phyloP scores from a whole-genome alignment of 768 basidiomycete species.

The Tricholoma flavovirens region DNA sequence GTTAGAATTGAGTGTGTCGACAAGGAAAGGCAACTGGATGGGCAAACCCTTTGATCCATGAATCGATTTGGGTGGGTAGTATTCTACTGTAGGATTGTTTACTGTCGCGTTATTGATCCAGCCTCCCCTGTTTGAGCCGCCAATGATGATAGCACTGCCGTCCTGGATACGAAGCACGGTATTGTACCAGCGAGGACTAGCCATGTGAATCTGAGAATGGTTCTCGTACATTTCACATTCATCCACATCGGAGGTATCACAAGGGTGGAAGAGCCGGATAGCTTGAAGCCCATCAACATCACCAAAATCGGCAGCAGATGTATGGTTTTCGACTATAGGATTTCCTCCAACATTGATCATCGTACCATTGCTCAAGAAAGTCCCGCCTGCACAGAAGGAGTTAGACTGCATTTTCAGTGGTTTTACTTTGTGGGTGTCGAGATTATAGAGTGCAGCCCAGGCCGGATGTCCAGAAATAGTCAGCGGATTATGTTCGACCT shows the following conservation, averaged over 20 bases:
- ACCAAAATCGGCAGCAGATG: slow-evolving; percentile 68
- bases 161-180: slow-evolving; percentile 65
- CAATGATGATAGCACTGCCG: slow-evolving; percentile 80
- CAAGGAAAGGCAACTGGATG: slow-evolving; percentile 56
- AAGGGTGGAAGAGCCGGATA: slow-evolving; percentile 67
- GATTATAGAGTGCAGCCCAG: slow-evolving; percentile 73
- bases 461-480: slow-evolving; percentile 71
- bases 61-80: slow-evolving; percentile 75
- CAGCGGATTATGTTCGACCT: slow-evolving; percentile 82
- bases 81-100: slow-evolving; percentile 80
- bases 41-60: slow-evolving; percentile 63
- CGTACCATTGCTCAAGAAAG: slow-evolving; percentile 72
- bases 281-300: slow-evolving; percentile 70
- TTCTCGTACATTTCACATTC: slow-evolving; percentile 63
- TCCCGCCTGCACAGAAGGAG: slow-evolving; percentile 83
- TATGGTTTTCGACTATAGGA: slow-evolving; percentile 60
- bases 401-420: slow-evolving; percentile 68
- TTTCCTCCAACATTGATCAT: slow-evolving; percentile 79
- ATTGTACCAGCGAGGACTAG: slow-evolving; percentile 78
- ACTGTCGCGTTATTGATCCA: slow-evolving; percentile 82
- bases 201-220: slow-evolving; percentile 60
- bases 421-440: slow-evolving; percentile 54
- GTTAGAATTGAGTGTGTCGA: slow-evolving; percentile 74
- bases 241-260: slow-evolving; percentile 39
- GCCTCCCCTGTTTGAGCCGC: slow-evolving; percentile 75